Base-by-base conservation (phyloP, 441 rosid genomes). In the Pelargonium fulgidum region DNA sequence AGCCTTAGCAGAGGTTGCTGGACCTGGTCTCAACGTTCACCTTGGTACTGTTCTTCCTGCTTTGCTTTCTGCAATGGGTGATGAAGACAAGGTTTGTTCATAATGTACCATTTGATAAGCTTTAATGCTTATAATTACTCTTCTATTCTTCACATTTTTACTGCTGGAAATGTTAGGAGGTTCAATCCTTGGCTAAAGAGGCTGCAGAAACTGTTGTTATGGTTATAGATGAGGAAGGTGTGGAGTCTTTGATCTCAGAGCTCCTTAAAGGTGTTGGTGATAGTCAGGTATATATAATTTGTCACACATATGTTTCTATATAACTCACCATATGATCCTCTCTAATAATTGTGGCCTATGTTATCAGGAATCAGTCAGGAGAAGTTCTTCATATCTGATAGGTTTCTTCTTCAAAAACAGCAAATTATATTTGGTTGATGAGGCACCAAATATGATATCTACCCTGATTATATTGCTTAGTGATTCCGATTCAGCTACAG, bases 1-100 rank as follows among this genome's bases (percentile, higher is more conserved):
- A 70, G 99, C 97, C 45, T 85, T 96, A 73, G 99, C 98, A 45
- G 98, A 96, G 77, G 98, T 93, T 81, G 98, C 99, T 5, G 97
- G 97, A 72, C 78, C 96, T 74, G 97, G 99, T 69, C 92, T 96
- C 64, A 87, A 89, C 75, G 66, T 72, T 79, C 99, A 96, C 80
- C 92, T 93, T 72, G 92, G 96, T 70, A 87, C 91, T 47, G 79
- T 96, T 75, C 92, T 96, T 81, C 98, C 99, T 79, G 89, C 96
- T 70, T 85, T 96, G 78, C 98, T 96, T 56, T 84, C 96, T 26
- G 94, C 93, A 67, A 85, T 93, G 93, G 94, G 96, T 68, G 87
- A 80, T 72, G 90, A 85, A 58, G 90, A 93, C 45, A 66, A 73
- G 96, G 99, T 93, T 76, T 44, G 69, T 29, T 52, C 14, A 36